Evolutionary conservation across 1,284 basidiomycete genomes (phyloP).

Genomic region (Fereydounia khargensis): DNA sequence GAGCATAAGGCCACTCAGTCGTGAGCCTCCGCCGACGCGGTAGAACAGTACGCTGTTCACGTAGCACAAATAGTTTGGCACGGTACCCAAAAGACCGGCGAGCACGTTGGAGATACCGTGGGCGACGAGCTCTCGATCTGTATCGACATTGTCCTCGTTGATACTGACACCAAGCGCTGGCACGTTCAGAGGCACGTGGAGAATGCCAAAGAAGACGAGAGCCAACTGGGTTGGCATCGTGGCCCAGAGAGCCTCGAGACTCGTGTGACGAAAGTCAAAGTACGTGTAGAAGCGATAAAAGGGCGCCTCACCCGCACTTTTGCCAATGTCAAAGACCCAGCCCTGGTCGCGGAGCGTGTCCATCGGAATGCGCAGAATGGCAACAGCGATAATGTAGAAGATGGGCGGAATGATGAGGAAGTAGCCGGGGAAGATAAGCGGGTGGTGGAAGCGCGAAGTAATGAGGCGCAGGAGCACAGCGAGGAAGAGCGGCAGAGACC

Average conservation of each 20-base stretch:
- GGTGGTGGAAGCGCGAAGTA: slow-evolving; percentile 77
- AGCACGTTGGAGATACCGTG: slow-evolving; percentile 89
- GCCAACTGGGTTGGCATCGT: slow-evolving; percentile 61
- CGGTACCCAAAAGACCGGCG: slow-evolving; percentile 76
- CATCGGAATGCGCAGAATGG: slow-evolving; percentile 68
- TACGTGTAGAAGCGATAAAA: slow-evolving; percentile 57
- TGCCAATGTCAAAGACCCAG: slow-evolving; percentile 85
- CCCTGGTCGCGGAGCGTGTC: slow-evolving; percentile 66
- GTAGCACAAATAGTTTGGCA: slow-evolving; percentile 63
- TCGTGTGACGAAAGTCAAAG: slow-evolving; percentile 51
- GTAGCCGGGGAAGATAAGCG: slow-evolving; percentile 84
- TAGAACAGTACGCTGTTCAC: slow-evolving; percentile 66
- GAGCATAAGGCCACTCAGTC: slow-evolving; percentile 81
- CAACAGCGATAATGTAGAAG: slow-evolving; percentile 75
- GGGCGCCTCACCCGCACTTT: slow-evolving; percentile 38
- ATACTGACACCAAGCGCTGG: slow-evolving; percentile 93
- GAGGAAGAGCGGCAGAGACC: slow-evolving; percentile 73
- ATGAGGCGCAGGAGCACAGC: slow-evolving; percentile 78
- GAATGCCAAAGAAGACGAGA: slow-evolving; percentile 79
- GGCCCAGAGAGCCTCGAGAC: slow-evolving; percentile 53
- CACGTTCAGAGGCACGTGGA: slow-evolving; percentile 72
- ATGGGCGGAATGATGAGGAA: slow-evolving; percentile 79
- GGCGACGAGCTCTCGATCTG: slow-evolving; percentile 85
- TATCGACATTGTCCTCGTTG: slow-evolving; percentile 81
- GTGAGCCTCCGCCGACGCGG: slow-evolving; percentile 83